These are phyloP conservation scores for Candida nemodendra DNA, from an alignment of 805 yeast genomes.

Conservation along the genomic window DNA sequence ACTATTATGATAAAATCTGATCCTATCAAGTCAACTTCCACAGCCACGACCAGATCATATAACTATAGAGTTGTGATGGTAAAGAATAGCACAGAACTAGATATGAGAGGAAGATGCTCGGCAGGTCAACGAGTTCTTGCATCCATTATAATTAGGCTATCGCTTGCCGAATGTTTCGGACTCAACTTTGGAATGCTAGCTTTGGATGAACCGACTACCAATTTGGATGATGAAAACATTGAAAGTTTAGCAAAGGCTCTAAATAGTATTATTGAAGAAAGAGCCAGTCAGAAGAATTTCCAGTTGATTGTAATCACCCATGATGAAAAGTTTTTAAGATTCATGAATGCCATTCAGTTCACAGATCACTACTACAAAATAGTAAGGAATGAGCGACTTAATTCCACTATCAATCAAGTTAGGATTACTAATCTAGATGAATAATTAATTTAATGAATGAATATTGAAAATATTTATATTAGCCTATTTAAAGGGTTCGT, in stretches of 20 bases:
- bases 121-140: constrained; percentile 98
- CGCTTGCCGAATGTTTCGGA: constrained; percentile 95
- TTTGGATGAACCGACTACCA: constrained; percentile 96
- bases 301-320: constrained; percentile 95
- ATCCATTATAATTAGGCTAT: constrained; percentile 84
- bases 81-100: constrained; percentile 86
- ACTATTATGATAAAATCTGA: constrained; percentile 85
- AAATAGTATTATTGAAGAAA: constrained; percentile 66
- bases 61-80: constrained; percentile 95
- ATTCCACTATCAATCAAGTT: constrained; percentile 59
- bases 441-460: constrained; percentile 1
- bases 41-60: constrained; percentile 58
- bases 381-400: constrained; percentile 75
- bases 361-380: constrained; percentile 86
- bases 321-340: constrained; percentile 84
- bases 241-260: constrained; percentile 84
- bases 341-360: constrained; percentile 81
- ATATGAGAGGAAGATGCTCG: constrained; percentile 97
- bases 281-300: constrained; percentile 81
- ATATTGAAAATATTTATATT: background rate
- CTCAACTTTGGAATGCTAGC: constrained; percentile 94
- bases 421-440: constrained; percentile 25
- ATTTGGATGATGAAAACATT: constrained; percentile 84
- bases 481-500: constrained; percentile 1
- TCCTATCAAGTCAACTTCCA: constrained; percentile 38